These are phyloP conservation scores for Nicotiana knightiana DNA, from an alignment of 257 asterid genomes.

Conservation along the genomic window DNA sequence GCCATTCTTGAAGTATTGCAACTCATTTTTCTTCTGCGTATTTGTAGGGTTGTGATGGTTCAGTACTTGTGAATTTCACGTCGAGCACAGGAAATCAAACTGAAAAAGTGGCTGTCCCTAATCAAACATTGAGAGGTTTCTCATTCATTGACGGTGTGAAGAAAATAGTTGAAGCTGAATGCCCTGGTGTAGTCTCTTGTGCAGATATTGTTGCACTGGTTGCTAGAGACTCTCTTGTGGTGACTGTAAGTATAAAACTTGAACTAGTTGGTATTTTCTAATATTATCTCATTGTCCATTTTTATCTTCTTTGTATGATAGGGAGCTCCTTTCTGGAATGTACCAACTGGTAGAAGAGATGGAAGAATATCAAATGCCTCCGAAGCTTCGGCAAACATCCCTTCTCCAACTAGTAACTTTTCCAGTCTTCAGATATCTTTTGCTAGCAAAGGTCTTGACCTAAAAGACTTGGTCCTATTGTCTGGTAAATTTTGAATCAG, in stretches of 20 bases:
- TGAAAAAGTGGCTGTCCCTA: slow-evolving; percentile 23
- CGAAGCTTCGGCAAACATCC: slow-evolving; percentile 37
- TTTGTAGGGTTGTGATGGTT: not conserved
- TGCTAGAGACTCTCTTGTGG: slow-evolving; percentile 2
- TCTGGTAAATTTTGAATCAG: slow-evolving; percentile 19
- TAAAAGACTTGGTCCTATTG: not conserved
- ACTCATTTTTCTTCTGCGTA: not conserved
- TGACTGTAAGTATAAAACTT: not conserved
- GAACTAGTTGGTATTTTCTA: not conserved
- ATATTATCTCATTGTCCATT: not conserved
- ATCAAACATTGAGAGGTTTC: slow-evolving; percentile 9
- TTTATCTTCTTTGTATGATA: not conserved
- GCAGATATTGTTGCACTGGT: not conserved
- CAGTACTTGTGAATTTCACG: not conserved
- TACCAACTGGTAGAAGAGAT: slow-evolving; percentile 16
- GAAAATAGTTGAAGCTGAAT: not conserved
- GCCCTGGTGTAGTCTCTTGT: slow-evolving; percentile 7
- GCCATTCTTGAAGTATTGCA: not conserved
- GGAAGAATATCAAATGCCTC: slow-evolving; percentile 25
- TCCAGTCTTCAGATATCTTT: not conserved
- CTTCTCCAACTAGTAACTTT: slow-evolving; percentile 12
- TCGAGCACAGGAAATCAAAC: slow-evolving; percentile 11
- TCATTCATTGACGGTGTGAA: slow-evolving; percentile 1
- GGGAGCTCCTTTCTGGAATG: slow-evolving; percentile 27
- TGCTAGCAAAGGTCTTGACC: not conserved